A percentile compares a stretch with the other conserved stretches of the same genome.
phyloP scores from a whole-genome alignment of 352 stramenopile species.

The Globisporangium radiosum region DNA sequence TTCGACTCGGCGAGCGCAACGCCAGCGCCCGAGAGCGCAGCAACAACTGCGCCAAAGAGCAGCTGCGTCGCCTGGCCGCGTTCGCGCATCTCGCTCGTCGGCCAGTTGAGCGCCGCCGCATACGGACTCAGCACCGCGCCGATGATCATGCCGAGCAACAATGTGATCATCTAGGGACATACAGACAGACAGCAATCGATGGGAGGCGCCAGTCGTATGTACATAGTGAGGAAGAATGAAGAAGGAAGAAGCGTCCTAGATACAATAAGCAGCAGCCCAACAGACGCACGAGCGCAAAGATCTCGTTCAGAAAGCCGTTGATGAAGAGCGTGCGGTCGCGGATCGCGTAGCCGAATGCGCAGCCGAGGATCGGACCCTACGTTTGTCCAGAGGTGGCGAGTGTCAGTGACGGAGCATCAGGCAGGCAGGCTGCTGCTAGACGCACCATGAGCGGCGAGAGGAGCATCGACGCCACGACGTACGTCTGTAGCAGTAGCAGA shows the following conservation, averaged over 20 bases:
- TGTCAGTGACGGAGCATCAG: background rate
- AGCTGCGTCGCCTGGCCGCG: slow-evolving; percentile 73
- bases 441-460: slow-evolving; percentile 81
- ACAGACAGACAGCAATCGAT: background rate
- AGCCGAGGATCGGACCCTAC: slow-evolving; percentile 76
- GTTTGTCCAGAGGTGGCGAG: background rate
- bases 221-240: background rate
- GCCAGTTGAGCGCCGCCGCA: slow-evolving; percentile 70
- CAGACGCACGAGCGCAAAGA: slow-evolving; percentile 56
- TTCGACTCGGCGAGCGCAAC: slow-evolving; percentile 82
- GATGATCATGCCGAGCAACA: slow-evolving; percentile 78
- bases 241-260: background rate
- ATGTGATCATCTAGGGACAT: slow-evolving; percentile 48
- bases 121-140: slow-evolving; percentile 75
- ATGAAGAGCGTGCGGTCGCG: slow-evolving; percentile 78
- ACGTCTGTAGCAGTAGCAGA: slow-evolving; percentile 33
- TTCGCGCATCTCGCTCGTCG: slow-evolving; percentile 75
- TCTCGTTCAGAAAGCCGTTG: slow-evolving; percentile 76
- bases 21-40: slow-evolving; percentile 64
- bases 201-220: too few species aligned
- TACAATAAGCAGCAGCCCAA: too few species aligned
- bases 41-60: slow-evolving; percentile 76
- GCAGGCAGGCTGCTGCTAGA: background rate
- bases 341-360: slow-evolving; percentile 75
- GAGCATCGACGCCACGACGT: slow-evolving; percentile 86